phyloP scores from a whole-genome alignment of 2,329 filamentous ascomycete genomes.

The Escovopsis sp. region DNA sequence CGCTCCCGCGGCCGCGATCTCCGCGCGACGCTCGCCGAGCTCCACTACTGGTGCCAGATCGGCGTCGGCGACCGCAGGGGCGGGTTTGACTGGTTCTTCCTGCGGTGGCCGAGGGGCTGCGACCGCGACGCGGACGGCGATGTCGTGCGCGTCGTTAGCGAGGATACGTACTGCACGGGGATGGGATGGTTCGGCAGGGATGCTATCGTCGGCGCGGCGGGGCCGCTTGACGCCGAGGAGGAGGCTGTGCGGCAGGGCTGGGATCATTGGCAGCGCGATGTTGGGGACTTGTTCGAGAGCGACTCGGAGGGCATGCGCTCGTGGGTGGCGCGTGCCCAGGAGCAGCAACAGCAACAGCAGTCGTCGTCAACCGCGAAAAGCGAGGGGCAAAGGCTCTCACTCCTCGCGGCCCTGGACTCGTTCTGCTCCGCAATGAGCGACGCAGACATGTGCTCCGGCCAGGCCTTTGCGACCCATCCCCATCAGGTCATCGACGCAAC shows the following conservation, averaged over 20 bases:
- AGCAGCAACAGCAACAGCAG: too few relatives aligned
- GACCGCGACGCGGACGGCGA: constrained; percentile 54
- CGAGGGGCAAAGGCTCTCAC: background rate
- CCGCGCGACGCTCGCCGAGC: constrained; percentile 64
- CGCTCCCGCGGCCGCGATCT: constrained; percentile 55
- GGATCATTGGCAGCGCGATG: constrained; percentile 51
- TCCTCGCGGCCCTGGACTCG: constrained; percentile 34
- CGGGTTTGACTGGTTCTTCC: constrained; percentile 80
- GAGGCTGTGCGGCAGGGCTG: constrained; percentile 50
- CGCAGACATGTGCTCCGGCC: constrained; percentile 43
- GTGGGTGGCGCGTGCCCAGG: constrained; percentile 17
- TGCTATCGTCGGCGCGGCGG: constrained; percentile 22
- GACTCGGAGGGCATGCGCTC: constrained; percentile 22
- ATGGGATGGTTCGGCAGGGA: constrained; percentile 68
- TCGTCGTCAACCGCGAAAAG: too few relatives aligned
- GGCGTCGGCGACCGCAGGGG: constrained; percentile 78
- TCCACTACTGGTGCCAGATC: constrained; percentile 96
- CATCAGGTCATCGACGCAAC: constrained; percentile 46
- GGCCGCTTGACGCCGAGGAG: constrained; percentile 33
- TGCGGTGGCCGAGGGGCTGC: constrained; percentile 56
- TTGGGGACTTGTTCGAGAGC: constrained; percentile 43
- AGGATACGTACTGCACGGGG: constrained; percentile 58
- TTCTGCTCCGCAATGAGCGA: constrained; percentile 48
- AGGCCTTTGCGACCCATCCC: constrained; percentile 27
- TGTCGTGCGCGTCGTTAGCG: constrained; percentile 62